phyloP scores from a whole-genome alignment of 2,329 filamentous ascomycete genomes.

The Trichoderma aggressivum region DNA sequence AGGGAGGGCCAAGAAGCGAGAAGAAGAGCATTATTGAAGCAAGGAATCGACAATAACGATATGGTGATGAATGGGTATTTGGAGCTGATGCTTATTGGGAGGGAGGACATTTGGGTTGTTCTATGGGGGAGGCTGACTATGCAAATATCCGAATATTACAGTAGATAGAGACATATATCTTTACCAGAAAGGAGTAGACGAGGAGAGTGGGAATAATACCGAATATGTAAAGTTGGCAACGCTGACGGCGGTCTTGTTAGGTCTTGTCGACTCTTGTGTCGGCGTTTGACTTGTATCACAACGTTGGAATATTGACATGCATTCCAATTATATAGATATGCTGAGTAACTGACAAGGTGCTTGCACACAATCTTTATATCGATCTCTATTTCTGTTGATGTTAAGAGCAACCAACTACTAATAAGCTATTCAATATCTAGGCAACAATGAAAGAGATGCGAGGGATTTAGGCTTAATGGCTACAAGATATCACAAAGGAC shows the following conservation, averaged over 20 bases:
- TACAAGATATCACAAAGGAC: not conserved
- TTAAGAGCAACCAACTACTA: not conserved
- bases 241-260: not conserved
- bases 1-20: not conserved
- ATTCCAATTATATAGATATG: not conserved
- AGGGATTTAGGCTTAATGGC: not conserved
- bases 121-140: not conserved
- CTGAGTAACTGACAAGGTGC: not conserved
- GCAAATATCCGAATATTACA: slow-evolving; percentile 16
- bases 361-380: not conserved
- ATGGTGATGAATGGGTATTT: slow-evolving; percentile 12
- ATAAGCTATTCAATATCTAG: not conserved
- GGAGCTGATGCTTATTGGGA: slow-evolving; percentile 5
- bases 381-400: not conserved
- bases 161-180: slow-evolving; percentile 17
- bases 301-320: not conserved
- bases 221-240: not conserved
- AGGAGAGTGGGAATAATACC: slow-evolving; percentile 2
- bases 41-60: slow-evolving; percentile 3
- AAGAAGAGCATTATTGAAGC: not conserved
- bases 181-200: slow-evolving; percentile 4
- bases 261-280: too few relatives aligned
- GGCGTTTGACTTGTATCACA: not conserved
- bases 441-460: not conserved
- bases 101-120: slow-evolving; percentile 1